Evolutionary conservation across 1,139 yeast genomes (phyloP).

Genomic region (Zygosaccharomyces sapae): DNA sequence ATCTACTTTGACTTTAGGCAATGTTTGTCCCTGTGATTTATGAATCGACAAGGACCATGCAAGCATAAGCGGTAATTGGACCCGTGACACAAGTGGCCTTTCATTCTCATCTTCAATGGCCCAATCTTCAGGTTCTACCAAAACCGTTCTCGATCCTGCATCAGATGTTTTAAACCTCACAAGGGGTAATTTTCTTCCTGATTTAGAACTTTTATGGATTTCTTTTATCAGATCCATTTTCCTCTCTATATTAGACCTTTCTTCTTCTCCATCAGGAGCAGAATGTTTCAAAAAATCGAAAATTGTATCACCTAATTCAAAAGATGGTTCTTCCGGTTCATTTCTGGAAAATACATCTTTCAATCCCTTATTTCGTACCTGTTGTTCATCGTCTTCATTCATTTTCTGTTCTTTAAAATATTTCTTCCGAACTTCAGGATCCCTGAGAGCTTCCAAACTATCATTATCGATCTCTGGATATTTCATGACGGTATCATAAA

Average conservation of each 20-base stretch:
- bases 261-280: slow-evolving; percentile 35
- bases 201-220: slow-evolving; percentile 39
- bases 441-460: slow-evolving; percentile 20
- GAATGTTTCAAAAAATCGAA: slow-evolving; percentile 49
- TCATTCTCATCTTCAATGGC: slow-evolving; percentile 58
- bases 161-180: slow-evolving; percentile 71
- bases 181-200: slow-evolving; percentile 53
- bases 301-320: slow-evolving; percentile 40
- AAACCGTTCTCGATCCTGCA: slow-evolving; percentile 65
- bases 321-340: slow-evolving; percentile 15
- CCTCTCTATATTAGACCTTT: slow-evolving; percentile 34
- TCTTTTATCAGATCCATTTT: slow-evolving; percentile 40
- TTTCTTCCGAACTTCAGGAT: slow-evolving; percentile 21
- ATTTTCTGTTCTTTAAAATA: slow-evolving; percentile 21
- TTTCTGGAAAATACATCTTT: slow-evolving; percentile 25
- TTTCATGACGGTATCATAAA: slow-evolving; percentile 32
- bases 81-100: slow-evolving; percentile 49
- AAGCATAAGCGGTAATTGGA: slow-evolving; percentile 75
- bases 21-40: slow-evolving; percentile 94
- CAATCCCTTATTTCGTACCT: slow-evolving; percentile 21
- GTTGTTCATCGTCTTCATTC: slow-evolving; percentile 20
- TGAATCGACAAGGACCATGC: slow-evolving; percentile 97
- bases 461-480: slow-evolving; percentile 18
- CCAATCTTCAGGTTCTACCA: slow-evolving; percentile 75
- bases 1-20: slow-evolving; percentile 78